These are phyloP conservation scores for Lentithecium fluviatile DNA, from an alignment of 495 filamentous ascomycete genomes.

Conservation along the genomic window DNA sequence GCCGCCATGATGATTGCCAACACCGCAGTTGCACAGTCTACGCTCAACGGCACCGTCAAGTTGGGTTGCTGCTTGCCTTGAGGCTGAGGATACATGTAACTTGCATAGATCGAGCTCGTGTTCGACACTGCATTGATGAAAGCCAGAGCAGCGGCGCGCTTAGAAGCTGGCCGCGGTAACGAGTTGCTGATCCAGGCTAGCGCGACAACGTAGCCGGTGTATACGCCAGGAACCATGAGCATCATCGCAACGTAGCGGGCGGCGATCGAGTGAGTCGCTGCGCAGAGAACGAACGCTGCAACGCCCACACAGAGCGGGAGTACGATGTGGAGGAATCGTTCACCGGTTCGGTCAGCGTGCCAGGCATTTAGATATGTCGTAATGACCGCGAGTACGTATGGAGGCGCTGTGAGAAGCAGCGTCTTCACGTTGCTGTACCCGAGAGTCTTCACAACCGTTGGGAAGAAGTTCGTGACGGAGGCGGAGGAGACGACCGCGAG, in stretches of 20 bases:
- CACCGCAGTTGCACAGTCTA: constrained; percentile 67
- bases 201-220: constrained; percentile 66
- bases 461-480: constrained; percentile 87
- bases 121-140: constrained; percentile 82
- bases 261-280: constrained; percentile 60
- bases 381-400: constrained; percentile 60
- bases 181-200: constrained; percentile 79
- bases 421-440: constrained; percentile 65
- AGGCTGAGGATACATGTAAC: constrained; percentile 65
- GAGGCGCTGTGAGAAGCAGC: constrained; percentile 72
- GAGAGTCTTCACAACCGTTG: constrained; percentile 75
- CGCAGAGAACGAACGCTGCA: constrained; percentile 72
- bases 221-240: constrained; percentile 69
- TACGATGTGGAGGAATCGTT: constrained; percentile 75
- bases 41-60: constrained; percentile 64
- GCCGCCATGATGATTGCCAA: constrained; percentile 67
- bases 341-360: constrained; percentile 75
- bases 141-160: constrained; percentile 77
- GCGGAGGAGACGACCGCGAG: constrained; percentile 70
- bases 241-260: constrained; percentile 81
- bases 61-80: constrained; percentile 29
- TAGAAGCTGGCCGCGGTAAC: constrained; percentile 78
- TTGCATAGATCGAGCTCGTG: constrained; percentile 67
- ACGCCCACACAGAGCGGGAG: constrained; percentile 68
- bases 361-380: constrained; percentile 70